Evolutionary conservation across 2,329 filamentous ascomycete genomes (phyloP), one percentile per base, ranked within the genome.

Genomic region (Capronia coronata): DNA sequence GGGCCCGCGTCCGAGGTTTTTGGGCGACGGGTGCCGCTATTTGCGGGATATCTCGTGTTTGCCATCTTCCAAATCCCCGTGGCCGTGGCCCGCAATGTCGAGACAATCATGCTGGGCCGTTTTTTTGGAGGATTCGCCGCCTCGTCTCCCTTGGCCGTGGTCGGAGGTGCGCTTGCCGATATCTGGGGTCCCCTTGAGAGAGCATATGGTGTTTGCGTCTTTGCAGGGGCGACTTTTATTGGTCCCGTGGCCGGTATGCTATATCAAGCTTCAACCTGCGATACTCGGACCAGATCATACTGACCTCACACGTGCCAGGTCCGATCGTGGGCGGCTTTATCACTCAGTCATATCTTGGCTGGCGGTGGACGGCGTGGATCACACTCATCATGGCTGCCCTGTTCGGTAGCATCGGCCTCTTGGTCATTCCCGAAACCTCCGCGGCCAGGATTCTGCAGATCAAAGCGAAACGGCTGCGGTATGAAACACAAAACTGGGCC

Each of bases 301-400:
- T 37, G 3, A 37, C 34, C 21, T 2, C 2, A 11, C 6, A 32
- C 0, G 68, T 71, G 2, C 62, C 43, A 27, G 53, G 51, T n/a
- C 53, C 75, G 2, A 70, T 79, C 46, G 64, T 74, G 7, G 75
- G 75, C 7, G 72, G 70, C 0, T 78, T 76, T 48, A 68, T 77
- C 27, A 71, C 70, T 0, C 65, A 73, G 34, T 71, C 66, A 5
- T 57, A 71, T 54, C 69, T 79, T 1, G 74, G 75, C 13, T 80
- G 77, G 77, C 67, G 76, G 14, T 80, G 77, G 75, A 79, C 75
- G 0, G 71, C 70, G 8, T 81, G 76, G 67, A 68, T 79, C 19
- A 78, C 75, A 0, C 59, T 75, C 39, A 78, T 80, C 43, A 68
- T 75, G 58, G 65, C 66, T 1, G 63, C 62, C 7, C 58, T 69